phyloP scores from a whole-genome alignment of 345 rosid species.

The Salix purpurea region DNA sequence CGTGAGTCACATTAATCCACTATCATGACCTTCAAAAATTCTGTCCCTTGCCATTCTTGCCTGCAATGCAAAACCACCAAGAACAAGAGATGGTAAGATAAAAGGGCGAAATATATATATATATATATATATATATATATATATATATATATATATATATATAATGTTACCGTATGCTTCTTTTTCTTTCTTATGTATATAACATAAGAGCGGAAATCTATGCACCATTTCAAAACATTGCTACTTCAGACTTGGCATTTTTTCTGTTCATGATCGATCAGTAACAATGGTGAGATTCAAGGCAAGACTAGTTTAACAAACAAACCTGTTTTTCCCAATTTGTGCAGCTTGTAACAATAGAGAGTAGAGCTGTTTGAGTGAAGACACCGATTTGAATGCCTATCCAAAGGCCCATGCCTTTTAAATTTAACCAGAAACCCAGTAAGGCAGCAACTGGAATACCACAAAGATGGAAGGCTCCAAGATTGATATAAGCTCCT shows the following conservation, averaged over 20 bases:
- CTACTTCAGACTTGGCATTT: background rate
- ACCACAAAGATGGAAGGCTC: conserved; percentile 19
- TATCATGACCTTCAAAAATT: background rate
- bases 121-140: too few relatives aligned
- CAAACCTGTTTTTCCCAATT: conserved; percentile 24
- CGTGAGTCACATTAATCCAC: background rate
- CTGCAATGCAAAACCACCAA: background rate
- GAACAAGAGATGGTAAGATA: background rate
- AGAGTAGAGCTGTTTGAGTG: conserved; percentile 5
- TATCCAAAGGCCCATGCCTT: conserved; percentile 23
- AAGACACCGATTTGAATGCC: conserved; percentile 19
- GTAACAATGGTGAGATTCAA: background rate
- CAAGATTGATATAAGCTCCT: conserved; percentile 19
- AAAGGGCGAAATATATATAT: background rate
- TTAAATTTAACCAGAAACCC: conserved; percentile 17
- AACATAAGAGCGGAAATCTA: background rate
- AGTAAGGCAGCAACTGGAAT: conserved; percentile 19
- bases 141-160: too few relatives aligned
- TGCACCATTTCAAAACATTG: background rate
- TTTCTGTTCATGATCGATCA: background rate
- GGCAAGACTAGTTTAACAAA: background rate
- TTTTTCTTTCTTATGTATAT: too few relatives aligned
- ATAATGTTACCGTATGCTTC: too few relatives aligned
- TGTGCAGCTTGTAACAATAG: conserved; percentile 3
- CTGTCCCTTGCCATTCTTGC: conserved; percentile 5